These are phyloP conservation scores for Carex myosuroides DNA, from an alignment of 176 grass and related monocot species.

Conservation along the genomic window DNA sequence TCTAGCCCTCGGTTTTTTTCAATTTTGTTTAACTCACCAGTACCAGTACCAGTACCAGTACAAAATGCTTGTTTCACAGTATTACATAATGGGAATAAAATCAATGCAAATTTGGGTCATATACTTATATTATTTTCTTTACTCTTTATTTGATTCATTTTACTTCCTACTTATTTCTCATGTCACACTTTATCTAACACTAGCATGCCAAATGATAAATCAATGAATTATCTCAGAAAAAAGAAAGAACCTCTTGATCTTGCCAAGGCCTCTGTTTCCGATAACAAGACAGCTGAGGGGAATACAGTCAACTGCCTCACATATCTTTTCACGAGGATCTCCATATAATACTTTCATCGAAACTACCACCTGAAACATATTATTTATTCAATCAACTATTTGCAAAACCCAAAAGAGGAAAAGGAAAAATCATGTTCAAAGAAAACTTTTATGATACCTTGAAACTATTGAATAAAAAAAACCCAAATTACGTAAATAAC, in stretches of 20 bases:
- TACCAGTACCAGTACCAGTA: neutral
- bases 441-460: neutral
- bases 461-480: neutral
- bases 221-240: neutral
- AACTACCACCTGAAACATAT: conserved; percentile 43
- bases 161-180: neutral
- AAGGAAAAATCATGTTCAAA: neutral
- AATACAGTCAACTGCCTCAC: conserved; percentile 50
- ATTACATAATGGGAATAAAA: neutral
- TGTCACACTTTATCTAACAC: neutral
- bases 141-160: neutral
- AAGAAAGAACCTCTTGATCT: conserved; percentile 57
- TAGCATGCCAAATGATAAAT: neutral
- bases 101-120: neutral
- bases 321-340: conserved; percentile 85
- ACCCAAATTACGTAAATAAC: neutral
- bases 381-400: neutral
- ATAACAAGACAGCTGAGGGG: conserved; percentile 73
- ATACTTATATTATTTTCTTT: neutral
- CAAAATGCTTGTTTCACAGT: neutral
- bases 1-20: neutral
- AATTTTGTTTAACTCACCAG: neutral
- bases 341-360: conserved; percentile 71
- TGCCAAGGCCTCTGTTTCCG: conserved; percentile 85
- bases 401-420: neutral